phyloP scores from a whole-genome alignment of 2,329 filamentous ascomycete genomes.

The Botrytis fabae region DNA sequence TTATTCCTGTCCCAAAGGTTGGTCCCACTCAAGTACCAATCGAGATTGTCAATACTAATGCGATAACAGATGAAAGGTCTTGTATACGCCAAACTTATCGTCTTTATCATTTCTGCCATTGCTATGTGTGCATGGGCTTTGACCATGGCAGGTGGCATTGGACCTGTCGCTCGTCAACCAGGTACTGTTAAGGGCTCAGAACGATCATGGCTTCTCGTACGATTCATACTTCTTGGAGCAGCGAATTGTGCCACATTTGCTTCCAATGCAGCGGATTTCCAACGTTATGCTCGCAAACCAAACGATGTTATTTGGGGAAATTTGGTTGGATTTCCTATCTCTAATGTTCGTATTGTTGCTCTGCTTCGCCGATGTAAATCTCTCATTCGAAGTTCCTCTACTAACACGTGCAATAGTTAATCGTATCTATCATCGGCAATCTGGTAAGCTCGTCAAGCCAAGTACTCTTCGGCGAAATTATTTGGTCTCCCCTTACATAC shows the following conservation, averaged over 20 bases:
- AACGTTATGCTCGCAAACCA: conserved; percentile 46
- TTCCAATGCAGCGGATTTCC: conserved; percentile 47
- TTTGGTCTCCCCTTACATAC: conserved; percentile 43
- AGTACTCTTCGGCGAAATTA: conserved; percentile 41
- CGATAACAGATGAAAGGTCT: conserved; percentile 38
- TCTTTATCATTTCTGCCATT: conserved; percentile 44
- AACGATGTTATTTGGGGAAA: conserved; percentile 47
- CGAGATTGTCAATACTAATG: conserved; percentile 27
- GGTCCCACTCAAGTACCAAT: not conserved
- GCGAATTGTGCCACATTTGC: conserved; percentile 44
- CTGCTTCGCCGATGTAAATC: not conserved
- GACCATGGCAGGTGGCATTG: conserved; percentile 40
- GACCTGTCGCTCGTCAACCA: conserved; percentile 36
- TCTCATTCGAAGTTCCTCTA: no score
- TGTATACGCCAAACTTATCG: conserved; percentile 43
- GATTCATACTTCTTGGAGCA: conserved; percentile 43
- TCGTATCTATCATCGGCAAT: conserved; percentile 45
- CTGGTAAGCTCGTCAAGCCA: conserved; percentile 42
- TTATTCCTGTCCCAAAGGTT: conserved; percentile 44
- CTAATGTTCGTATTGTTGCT: conserved; percentile 34
- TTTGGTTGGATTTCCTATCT: conserved; percentile 45
- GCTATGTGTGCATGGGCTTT: conserved; percentile 46
- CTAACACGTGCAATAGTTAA: conserved; percentile 25
- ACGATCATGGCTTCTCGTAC: conserved; percentile 44
- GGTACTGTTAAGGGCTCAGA: conserved; percentile 41